These are phyloP conservation scores for Trichocladium antarcticum DNA, from an alignment of 495 filamentous ascomycete species.

Conservation along the genomic window DNA sequence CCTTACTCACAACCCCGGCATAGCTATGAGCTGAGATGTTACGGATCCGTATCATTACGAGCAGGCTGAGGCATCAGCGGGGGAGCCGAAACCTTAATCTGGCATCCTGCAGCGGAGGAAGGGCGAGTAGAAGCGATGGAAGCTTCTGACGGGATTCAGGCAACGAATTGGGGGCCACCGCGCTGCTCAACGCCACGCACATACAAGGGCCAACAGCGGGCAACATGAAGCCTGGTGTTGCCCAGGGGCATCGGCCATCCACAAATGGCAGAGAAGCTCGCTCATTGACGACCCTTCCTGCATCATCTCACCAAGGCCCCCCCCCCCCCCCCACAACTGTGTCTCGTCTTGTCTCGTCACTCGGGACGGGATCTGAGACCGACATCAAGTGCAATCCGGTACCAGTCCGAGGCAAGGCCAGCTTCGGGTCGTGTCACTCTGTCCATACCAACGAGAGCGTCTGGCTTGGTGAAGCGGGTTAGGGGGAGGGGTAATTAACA, in stretches of 20 bases:
- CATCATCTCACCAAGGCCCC: background rate
- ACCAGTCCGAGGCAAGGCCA: too few relatives aligned
- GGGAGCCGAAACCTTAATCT: too few relatives aligned
- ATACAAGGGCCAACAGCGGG: constrained; percentile 4
- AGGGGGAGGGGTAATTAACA: constrained; percentile 8
- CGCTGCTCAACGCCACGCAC: constrained; percentile 9
- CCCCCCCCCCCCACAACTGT: too few relatives aligned
- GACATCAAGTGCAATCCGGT: background rate
- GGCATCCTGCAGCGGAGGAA: background rate
- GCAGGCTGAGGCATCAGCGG: too few relatives aligned
- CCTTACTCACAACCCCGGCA: too few relatives aligned
- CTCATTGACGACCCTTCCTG: background rate
- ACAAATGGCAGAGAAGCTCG: background rate
- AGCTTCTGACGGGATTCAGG: background rate
- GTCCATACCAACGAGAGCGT: too few relatives aligned
- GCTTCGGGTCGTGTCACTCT: too few relatives aligned
- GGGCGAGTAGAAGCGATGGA: background rate
- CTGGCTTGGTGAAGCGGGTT: background rate
- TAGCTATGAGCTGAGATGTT: too few relatives aligned
- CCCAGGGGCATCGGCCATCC: background rate
- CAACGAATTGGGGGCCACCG: background rate
- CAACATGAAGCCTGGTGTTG: background rate
- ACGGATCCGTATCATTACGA: too few relatives aligned
- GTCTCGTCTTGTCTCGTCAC: too few relatives aligned
- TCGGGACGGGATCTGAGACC: background rate